These are phyloP conservation scores for Protomyces arabidopsidicola DNA, from an alignment of 1,139 yeast species.

Conservation along the genomic window DNA sequence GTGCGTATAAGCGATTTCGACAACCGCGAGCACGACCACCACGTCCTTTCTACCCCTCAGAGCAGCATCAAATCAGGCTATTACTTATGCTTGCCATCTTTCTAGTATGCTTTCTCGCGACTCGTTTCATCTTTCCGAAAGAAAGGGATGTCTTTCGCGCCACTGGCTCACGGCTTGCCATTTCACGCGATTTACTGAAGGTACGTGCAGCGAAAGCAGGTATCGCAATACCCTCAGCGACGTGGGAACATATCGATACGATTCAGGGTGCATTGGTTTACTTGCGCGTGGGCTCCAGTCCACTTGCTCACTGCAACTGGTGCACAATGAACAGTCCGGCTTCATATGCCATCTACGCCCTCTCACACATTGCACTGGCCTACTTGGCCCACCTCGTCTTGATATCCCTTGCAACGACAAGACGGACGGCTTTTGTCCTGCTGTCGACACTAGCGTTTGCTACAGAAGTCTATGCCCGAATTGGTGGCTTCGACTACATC, in stretches of 20 bases:
- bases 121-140: background rate
- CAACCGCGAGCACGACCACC: constrained; percentile 5
- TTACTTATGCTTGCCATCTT: background rate
- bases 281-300: constrained; percentile 7
- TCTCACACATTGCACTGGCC: constrained; percentile 1
- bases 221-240: background rate
- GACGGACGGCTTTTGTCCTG: background rate
- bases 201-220: background rate
- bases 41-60: background rate
- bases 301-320: constrained; percentile 12
- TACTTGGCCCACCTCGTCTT: constrained; percentile 1
- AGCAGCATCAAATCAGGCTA: background rate
- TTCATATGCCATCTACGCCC: constrained; percentile 1
- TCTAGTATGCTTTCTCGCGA: background rate
- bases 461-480: constrained; percentile 4
- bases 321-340: constrained; percentile 4
- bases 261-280: background rate
- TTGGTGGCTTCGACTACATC: constrained; percentile 12
- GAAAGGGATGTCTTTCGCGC: background rate
- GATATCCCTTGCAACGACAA: background rate
- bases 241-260: constrained; percentile 10
- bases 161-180: constrained; percentile 17
- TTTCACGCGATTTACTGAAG: constrained; percentile 3
- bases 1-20: background rate
- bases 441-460: background rate